phyloP scores from a whole-genome alignment of 495 filamentous ascomycete species.

The Jackrogersella minutella region DNA sequence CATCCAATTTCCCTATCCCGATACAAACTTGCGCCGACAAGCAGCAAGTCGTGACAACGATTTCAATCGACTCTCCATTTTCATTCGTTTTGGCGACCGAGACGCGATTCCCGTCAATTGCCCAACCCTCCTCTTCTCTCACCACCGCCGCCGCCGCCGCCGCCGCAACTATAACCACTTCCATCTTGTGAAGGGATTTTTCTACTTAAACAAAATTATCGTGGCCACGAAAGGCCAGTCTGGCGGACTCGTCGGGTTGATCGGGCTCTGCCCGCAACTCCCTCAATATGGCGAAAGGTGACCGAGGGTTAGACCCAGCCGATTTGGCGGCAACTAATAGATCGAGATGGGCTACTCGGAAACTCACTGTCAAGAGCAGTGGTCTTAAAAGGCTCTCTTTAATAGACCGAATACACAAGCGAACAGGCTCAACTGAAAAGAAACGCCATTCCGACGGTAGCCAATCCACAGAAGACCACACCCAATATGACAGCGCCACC shows the following conservation, averaged over 20 bases:
- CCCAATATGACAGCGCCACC: constrained; percentile 48
- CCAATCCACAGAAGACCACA: constrained; percentile 50
- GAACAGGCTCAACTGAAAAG: constrained; percentile 70
- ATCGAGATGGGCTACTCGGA: constrained; percentile 94
- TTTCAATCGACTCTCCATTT: constrained; percentile 19
- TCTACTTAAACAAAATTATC: constrained; percentile 25
- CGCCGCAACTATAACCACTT: no score
- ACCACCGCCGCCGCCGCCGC: no score
- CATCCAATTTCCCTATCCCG: constrained; percentile 12
- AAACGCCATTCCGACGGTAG: constrained; percentile 69
- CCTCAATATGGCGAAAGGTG: constrained; percentile 57
- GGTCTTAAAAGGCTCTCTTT: constrained; percentile 84
- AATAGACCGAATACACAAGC: constrained; percentile 76
- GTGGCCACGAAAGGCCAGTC: constrained; percentile 50
- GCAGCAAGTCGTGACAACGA: constrained; percentile 3
- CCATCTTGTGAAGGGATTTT: no score
- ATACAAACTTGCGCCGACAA: constrained; percentile 27
- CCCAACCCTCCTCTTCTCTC: constrained; percentile 9
- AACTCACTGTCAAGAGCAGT: constrained; percentile 74
- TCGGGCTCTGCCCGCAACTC: constrained; percentile 61
- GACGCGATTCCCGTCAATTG: constrained; percentile 36
- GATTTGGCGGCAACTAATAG: constrained; percentile 63
- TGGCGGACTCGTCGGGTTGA: constrained; percentile 56
- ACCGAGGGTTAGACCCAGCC: constrained; percentile 48
- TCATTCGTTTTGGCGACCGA: constrained; percentile 26